Conservation (phyloP, 176 grass and related monocot genomes). For the Phoenix dactylifera region DNA sequence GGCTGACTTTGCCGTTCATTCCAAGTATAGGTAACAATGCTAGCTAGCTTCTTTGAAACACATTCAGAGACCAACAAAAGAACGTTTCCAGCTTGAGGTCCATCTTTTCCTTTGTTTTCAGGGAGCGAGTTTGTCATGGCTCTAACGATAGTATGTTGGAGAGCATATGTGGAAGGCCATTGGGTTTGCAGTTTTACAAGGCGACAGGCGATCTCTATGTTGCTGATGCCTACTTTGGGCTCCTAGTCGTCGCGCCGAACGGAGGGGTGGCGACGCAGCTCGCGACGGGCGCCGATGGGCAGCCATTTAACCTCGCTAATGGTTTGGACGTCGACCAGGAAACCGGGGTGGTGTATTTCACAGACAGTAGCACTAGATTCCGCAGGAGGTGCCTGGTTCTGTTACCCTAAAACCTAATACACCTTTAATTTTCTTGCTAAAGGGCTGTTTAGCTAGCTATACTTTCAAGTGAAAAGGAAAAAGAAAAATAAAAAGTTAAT, state of each 20-base stretch:
- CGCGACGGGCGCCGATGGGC: conserved; percentile 47
- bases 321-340: conserved; percentile 79
- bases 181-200: conserved; percentile 76
- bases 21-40: conserved; percentile 20
- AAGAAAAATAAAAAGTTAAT: too few species aligned
- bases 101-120: background rate
- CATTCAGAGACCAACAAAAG: too few species aligned
- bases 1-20: conserved; percentile 65
- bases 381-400: conserved; percentile 37
- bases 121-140: conserved; percentile 28
- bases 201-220: conserved; percentile 60
- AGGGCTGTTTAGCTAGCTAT: too few species aligned
- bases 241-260: conserved; percentile 43
- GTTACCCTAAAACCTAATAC: too few species aligned
- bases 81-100: too few species aligned
- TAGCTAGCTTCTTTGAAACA: too few species aligned
- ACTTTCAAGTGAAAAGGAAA: too few species aligned
- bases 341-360: conserved; percentile 82
- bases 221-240: conserved; percentile 77
- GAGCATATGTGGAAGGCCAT: conserved; percentile 66
- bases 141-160: conserved; percentile 24
- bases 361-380: conserved; percentile 57
- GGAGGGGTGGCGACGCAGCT: conserved; percentile 44
- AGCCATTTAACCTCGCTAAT: conserved; percentile 64
- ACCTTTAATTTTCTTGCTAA: too few species aligned